Conservation (phyloP, 2,329 filamentous ascomycete species). For the Cladobotryum protrusum region DNA sequence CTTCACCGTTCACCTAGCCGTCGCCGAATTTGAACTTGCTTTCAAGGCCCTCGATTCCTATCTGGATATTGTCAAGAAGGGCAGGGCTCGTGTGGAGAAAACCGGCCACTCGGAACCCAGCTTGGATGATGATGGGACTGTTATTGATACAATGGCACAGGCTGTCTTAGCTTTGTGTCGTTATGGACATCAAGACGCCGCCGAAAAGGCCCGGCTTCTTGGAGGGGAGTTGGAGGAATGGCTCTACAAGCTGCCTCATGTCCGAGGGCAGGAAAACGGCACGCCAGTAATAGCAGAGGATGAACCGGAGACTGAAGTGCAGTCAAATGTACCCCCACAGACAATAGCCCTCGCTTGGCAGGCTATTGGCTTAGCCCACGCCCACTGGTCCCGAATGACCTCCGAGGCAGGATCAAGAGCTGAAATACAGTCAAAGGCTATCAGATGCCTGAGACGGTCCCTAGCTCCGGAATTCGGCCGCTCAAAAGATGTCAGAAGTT, state of each 20-base stretch:
- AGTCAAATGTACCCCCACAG: slow-evolving; percentile 47
- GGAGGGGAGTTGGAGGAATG: slow-evolving; percentile 67
- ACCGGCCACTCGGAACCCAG: slow-evolving; percentile 62
- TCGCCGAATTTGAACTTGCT: slow-evolving; percentile 88
- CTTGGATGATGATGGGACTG: slow-evolving; percentile 71
- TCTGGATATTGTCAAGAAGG: slow-evolving; percentile 77
- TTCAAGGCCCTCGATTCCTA: slow-evolving; percentile 91
- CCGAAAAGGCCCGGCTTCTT: slow-evolving; percentile 71
- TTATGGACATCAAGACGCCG: slow-evolving; percentile 68
- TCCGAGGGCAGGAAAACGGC: slow-evolving; percentile 21
- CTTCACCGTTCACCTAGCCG: slow-evolving; percentile 77
- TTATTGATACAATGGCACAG: slow-evolving; percentile 72
- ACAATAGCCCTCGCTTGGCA: slow-evolving; percentile 69
- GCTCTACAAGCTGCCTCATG: slow-evolving; percentile 54
- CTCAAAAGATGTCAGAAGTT: slow-evolving; percentile 63
- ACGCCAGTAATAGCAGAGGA: slow-evolving; percentile 25
- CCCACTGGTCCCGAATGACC: slow-evolving; percentile 80
- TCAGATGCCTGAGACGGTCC: slow-evolving; percentile 67
- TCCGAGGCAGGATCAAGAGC: slow-evolving; percentile 66
- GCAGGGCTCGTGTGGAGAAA: slow-evolving; percentile 78
- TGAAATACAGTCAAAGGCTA: slow-evolving; percentile 70
- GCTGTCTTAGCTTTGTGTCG: slow-evolving; percentile 76
- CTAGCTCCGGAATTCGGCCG: slow-evolving; percentile 61
- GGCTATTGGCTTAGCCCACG: slow-evolving; percentile 77
- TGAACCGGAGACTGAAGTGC: slow-evolving; percentile 25